A percentile compares a stretch with the other conserved stretches of the same genome.
phyloP scores from a whole-genome alignment of 2,329 filamentous ascomycete species.

The Stagonosporopsis cucurbitacearum region DNA sequence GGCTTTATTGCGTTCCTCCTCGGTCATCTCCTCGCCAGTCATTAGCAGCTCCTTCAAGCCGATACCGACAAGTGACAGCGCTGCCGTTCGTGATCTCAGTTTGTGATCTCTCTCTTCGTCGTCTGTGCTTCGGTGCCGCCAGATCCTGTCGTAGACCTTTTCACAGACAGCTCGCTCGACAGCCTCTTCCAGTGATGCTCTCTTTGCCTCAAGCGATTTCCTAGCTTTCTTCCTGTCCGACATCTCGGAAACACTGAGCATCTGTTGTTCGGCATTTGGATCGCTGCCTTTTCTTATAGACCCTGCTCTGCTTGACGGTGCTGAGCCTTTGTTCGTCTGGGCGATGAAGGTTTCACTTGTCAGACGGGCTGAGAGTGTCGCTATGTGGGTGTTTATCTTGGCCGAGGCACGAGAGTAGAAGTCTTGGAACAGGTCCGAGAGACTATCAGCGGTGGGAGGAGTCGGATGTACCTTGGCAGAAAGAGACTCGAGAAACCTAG shows the following conservation, averaged over 20 bases:
- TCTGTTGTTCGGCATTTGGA: conserved; percentile 69
- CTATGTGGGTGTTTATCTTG: conserved; percentile 87
- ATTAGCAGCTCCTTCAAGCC: conserved; percentile 79
- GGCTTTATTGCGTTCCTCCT: conserved; percentile 61
- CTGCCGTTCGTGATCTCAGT: conserved; percentile 89
- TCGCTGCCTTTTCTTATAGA: conserved; percentile 47
- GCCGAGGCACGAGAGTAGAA: conserved; percentile 84
- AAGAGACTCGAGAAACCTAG: conserved; percentile 87
- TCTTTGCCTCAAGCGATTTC: conserved; percentile 78
- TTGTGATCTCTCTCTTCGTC: conserved; percentile 96
- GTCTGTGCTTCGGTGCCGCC: conserved; percentile 87
- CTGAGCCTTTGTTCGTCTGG: conserved; percentile 49
- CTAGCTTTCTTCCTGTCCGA: conserved; percentile 79
- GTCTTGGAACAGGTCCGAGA: conserved; percentile 90
- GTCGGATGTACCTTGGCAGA: conserved; percentile 84
- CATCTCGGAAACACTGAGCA: conserved; percentile 89
- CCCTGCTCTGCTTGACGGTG: conserved; percentile 45
- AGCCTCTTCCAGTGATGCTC: conserved; percentile 81
- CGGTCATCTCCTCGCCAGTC: conserved; percentile 61
- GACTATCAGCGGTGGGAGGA: conserved; percentile 80
- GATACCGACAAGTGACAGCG: conserved; percentile 88
- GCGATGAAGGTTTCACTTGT: conserved; percentile 65
- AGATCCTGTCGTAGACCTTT: conserved; percentile 82
- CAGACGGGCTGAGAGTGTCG: conserved; percentile 75
- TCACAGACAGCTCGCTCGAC: conserved; percentile 88